Conservation (phyloP, 495 filamentous ascomycete species). For the Lentithecium fluviatile region DNA sequence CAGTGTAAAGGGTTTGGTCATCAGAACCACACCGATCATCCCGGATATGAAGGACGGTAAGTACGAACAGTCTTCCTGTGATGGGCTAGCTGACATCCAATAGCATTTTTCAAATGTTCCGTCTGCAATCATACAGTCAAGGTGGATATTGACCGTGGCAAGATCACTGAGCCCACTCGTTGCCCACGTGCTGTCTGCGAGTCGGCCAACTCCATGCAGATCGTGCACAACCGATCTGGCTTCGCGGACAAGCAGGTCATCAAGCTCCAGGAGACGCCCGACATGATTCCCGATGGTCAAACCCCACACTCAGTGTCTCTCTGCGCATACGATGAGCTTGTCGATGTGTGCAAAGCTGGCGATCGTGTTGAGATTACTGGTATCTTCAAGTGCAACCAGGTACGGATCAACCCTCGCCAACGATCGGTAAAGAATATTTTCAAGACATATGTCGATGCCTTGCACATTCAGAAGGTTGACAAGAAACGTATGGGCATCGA, state of each 20-base stretch:
- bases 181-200: slow-evolving; percentile 85
- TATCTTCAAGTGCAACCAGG: slow-evolving; percentile 91
- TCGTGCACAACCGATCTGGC: slow-evolving; percentile 90
- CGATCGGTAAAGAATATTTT: slow-evolving; percentile 89
- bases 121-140: slow-evolving; percentile 87
- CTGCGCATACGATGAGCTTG: slow-evolving; percentile 94
- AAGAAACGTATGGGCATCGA: slow-evolving; percentile 91
- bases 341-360: slow-evolving; percentile 96
- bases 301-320: slow-evolving; percentile 98
- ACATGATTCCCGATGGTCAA: slow-evolving; percentile 90
- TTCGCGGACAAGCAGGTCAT: slow-evolving; percentile 99
- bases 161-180: slow-evolving; percentile 88
- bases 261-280: slow-evolving; percentile 96
- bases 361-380: slow-evolving; percentile 95
- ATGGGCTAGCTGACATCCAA: slow-evolving; percentile 3
- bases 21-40: slow-evolving; percentile 92
- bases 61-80: slow-evolving; percentile 1
- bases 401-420: slow-evolving; percentile 93
- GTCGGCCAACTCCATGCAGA: slow-evolving; percentile 92
- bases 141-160: slow-evolving; percentile 89
- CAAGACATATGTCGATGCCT: slow-evolving; percentile 95
- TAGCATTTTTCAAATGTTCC: slow-evolving; percentile 84
- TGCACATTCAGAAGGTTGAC: slow-evolving; percentile 96
- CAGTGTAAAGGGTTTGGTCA: slow-evolving; percentile 93
- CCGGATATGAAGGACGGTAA: slow-evolving; percentile 92